These are phyloP conservation scores for Mortierella sp. DNA, from an alignment of 371 early-diverging fungal species.

Conservation along the genomic window DNA sequence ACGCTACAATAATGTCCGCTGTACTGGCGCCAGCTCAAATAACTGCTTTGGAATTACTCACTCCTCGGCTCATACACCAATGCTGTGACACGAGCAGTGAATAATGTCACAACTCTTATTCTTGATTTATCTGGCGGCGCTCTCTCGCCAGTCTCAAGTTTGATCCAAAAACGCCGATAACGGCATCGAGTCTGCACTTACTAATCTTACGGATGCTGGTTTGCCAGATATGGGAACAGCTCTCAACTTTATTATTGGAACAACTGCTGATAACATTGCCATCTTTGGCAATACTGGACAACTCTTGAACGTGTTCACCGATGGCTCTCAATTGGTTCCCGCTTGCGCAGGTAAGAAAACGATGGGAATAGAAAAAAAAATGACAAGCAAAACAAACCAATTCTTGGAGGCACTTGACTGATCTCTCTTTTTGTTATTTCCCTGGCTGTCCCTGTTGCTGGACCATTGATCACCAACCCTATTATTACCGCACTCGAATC, in stretches of 20 bases:
- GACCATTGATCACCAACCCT: constrained; percentile 13
- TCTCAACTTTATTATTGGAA: constrained; percentile 14
- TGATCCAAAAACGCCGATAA: neutral
- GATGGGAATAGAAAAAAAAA: neutral
- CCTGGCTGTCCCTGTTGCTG: constrained; percentile 15
- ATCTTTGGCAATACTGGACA: neutral
- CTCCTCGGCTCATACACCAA: neutral
- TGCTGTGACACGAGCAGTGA: neutral
- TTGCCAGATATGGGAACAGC: constrained; percentile 3
- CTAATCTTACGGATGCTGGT: neutral
- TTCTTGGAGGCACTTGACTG: neutral
- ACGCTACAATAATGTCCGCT: neutral
- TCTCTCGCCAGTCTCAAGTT: neutral
- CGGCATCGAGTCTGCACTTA: neutral
- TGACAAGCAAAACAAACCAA: too few relatives aligned
- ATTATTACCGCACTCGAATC: neutral
- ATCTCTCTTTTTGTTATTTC: too few relatives aligned
- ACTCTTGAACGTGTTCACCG: neutral
- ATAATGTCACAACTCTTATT: neutral
- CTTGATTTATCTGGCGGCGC: neutral
- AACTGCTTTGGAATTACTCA: neutral
- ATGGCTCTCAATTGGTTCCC: neutral
- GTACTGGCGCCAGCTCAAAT: neutral
- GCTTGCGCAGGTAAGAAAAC: constrained; percentile 13
- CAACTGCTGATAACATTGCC: neutral